These are phyloP conservation scores for Exsudoporus frostii DNA, from an alignment of 768 basidiomycete genomes.

Conservation along the genomic window DNA sequence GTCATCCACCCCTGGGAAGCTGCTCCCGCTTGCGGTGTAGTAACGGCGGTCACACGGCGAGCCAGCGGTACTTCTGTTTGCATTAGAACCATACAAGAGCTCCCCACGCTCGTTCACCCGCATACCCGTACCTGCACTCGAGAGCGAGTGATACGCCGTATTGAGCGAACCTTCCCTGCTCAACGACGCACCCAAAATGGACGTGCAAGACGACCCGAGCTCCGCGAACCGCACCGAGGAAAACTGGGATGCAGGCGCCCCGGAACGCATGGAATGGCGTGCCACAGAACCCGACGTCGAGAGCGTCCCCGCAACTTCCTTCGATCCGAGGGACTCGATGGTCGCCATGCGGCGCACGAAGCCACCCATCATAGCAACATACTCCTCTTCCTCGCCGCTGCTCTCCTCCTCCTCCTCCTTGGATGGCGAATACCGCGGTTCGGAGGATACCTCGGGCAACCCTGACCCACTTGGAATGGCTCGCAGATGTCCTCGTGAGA, in stretches of 20 bases:
- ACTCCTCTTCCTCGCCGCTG: constrained; percentile 29
- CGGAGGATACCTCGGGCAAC: constrained; percentile 12
- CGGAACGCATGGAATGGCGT: constrained; percentile 26
- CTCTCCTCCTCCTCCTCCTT: constrained; percentile 2
- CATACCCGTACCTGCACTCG: constrained; percentile 19
- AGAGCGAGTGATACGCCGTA: constrained; percentile 26
- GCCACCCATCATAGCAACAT: constrained; percentile 59
- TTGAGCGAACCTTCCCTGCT: constrained; percentile 15
- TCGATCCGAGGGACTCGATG: constrained; percentile 72
- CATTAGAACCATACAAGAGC: constrained; percentile 7
- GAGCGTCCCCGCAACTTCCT: constrained; percentile 41
- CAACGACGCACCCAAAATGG: not conserved
- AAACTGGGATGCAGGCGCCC: constrained; percentile 17
- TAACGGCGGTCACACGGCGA: constrained; percentile 13
- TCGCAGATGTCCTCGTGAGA: not conserved
- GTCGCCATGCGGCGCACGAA: constrained; percentile 76
- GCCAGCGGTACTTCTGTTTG: constrained; percentile 1
- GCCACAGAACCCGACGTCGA: constrained; percentile 31
- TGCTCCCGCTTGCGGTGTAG: constrained; percentile 15
- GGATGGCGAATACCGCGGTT: constrained; percentile 12
- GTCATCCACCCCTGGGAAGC: constrained; percentile 8
- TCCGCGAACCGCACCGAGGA: constrained; percentile 27
- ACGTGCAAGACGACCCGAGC: not conserved
- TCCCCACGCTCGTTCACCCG: constrained; percentile 30
- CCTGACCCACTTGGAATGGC: not conserved